Evolutionary conservation across 352 stramenopile genomes (phyloP).

Genomic region (Phytophthora lateralis): DNA sequence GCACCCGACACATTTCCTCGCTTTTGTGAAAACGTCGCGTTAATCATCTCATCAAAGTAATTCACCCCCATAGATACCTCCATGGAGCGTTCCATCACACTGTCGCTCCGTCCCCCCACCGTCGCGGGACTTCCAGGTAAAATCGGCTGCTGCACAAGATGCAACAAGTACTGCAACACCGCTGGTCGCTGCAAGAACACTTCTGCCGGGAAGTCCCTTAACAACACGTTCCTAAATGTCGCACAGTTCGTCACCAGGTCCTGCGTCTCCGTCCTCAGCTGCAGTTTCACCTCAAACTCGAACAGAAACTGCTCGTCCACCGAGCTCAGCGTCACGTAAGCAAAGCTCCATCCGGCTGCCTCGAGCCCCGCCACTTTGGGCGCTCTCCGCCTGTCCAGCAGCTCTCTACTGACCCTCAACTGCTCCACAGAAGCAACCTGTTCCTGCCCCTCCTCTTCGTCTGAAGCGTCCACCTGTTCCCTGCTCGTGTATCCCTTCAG

Average conservation of each 20-base stretch:
- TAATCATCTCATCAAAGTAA: slow-evolving; percentile 72
- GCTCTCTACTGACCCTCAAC: not conserved
- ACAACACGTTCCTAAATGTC: slow-evolving; percentile 53
- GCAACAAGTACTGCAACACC: slow-evolving; percentile 63
- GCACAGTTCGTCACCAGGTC: slow-evolving; percentile 63
- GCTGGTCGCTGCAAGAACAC: slow-evolving; percentile 71
- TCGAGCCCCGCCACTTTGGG: slow-evolving; percentile 32
- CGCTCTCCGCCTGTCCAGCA: slow-evolving; percentile 8
- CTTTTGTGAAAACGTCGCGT: slow-evolving; percentile 53
- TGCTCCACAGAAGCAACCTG: not conserved
- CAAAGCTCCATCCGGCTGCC: slow-evolving; percentile 60
- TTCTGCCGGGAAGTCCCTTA: slow-evolving; percentile 71
- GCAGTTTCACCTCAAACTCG: slow-evolving; percentile 80
- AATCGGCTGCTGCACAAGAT: slow-evolving; percentile 70
- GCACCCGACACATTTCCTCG: slow-evolving; percentile 48
- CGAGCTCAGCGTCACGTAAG: slow-evolving; percentile 50
- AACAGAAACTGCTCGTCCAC: slow-evolving; percentile 80
- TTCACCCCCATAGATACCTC: slow-evolving; percentile 56
- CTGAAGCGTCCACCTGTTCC: not conserved
- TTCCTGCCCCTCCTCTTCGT: slow-evolving; percentile 7
- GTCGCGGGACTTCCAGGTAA: slow-evolving; percentile 28
- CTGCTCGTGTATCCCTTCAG: not conserved
- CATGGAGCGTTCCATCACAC: slow-evolving; percentile 31
- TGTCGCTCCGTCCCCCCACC: not conserved
- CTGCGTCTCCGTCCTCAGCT: slow-evolving; percentile 44